Percentiles rank a stretch among this genome's conserved stretches.
phyloP scores from a whole-genome alignment of 31 red algal species.

The Asparagopsis taxiformis region DNA sequence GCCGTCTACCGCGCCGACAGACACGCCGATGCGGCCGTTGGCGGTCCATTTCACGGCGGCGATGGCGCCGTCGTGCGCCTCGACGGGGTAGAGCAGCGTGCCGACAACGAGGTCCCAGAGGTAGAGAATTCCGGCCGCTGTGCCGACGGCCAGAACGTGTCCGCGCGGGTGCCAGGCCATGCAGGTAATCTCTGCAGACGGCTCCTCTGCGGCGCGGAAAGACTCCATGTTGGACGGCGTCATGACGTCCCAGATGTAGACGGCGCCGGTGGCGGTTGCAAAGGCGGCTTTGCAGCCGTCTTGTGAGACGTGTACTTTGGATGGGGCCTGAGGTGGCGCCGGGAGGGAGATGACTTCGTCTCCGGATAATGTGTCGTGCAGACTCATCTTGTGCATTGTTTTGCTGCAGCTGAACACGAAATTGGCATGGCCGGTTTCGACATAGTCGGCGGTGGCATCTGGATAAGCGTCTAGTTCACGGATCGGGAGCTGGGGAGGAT shows the following conservation, averaged over 20 bases:
- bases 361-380: conserved; percentile 50
- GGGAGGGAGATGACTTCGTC: conserved; percentile 31
- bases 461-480: no score
- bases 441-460: neutral
- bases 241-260: conserved; percentile 68
- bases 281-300: conserved; percentile 54
- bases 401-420: conserved; percentile 54
- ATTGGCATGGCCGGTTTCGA: conserved; percentile 38
- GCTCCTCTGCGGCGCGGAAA: conserved; percentile 44
- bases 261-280: conserved; percentile 31
- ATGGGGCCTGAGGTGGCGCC: conserved; percentile 25
- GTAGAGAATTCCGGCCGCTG: conserved; percentile 32
- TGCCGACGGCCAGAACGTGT: conserved; percentile 53
- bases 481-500: no score
- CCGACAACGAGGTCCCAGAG: conserved; percentile 65
- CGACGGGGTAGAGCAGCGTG: conserved; percentile 37
- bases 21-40: conserved; percentile 42
- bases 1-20: conserved; percentile 29
- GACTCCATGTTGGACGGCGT: conserved; percentile 65
- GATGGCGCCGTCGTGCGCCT: conserved; percentile 31
- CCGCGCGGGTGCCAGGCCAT: conserved; percentile 56
- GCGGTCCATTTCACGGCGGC: conserved; percentile 51
- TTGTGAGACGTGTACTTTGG: conserved; percentile 26
- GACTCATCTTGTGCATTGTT: conserved; percentile 19
- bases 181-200: conserved; percentile 18